Percentiles rank a stretch among this genome's conserved stretches.
phyloP scores from a whole-genome alignment of 2,329 filamentous ascomycete species.

The Ceratocystis destructans region DNA sequence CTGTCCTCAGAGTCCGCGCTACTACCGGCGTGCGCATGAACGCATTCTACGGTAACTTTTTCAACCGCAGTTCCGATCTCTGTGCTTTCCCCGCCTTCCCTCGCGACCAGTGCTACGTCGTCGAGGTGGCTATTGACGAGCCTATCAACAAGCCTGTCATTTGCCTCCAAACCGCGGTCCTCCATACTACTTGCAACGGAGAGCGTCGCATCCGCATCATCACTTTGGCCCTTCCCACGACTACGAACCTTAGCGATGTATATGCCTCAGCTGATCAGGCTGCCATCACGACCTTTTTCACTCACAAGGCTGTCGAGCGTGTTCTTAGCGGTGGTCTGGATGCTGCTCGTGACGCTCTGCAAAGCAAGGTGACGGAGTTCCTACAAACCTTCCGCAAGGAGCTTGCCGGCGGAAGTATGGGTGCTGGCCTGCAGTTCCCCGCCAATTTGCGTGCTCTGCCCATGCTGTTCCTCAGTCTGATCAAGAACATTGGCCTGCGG shows the following conservation, averaged over 20 bases:
- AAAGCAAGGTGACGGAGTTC: conserved; percentile 83
- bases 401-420: conserved; percentile 87
- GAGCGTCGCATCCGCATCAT: conserved; percentile 90
- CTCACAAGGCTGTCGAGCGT: conserved; percentile 92
- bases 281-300: conserved; percentile 87
- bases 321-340: conserved; percentile 76
- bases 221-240: conserved; percentile 85
- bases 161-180: conserved; percentile 83
- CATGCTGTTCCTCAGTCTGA: conserved; percentile 80
- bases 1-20: conserved; percentile 85
- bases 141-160: conserved; percentile 81
- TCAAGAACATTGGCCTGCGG: conserved; percentile 88
- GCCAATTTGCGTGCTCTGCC: conserved; percentile 81
- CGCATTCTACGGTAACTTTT: conserved; percentile 98
- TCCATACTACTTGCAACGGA: conserved; percentile 96
- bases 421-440: conserved; percentile 85
- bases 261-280: conserved; percentile 92
- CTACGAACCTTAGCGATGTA: conserved; percentile 74
- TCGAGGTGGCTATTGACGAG: conserved; percentile 96
- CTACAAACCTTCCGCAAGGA: conserved; percentile 95
- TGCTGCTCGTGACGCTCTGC: conserved; percentile 76
- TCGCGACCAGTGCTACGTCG: conserved; percentile 91
- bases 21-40: conserved; percentile 92
- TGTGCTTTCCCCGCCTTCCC: conserved; percentile 98
- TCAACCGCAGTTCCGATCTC: conserved; percentile 93